These are phyloP conservation scores for Tuber calosporum DNA, from an alignment of 495 filamentous ascomycete species.

Conservation along the genomic window DNA sequence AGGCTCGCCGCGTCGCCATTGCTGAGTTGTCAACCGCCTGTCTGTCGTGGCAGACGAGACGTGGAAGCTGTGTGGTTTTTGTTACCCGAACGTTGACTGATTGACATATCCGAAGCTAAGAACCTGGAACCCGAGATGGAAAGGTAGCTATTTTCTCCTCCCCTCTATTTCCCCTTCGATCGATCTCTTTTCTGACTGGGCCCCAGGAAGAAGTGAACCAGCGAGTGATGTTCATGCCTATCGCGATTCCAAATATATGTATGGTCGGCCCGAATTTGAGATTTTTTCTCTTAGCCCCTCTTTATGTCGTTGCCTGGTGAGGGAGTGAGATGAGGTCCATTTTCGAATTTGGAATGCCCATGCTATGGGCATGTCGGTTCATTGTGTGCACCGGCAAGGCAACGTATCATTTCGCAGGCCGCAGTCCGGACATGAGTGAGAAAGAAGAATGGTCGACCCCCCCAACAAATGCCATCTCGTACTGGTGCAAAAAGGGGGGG, in stretches of 20 bases:
- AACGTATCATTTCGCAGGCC: background rate
- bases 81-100: background rate
- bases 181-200: background rate
- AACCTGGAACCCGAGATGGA: background rate
- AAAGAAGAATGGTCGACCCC: background rate
- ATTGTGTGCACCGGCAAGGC: conserved; percentile 1
- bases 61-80: background rate
- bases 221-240: background rate
- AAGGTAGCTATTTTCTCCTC: background rate
- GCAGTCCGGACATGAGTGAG: background rate
- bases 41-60: background rate
- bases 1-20: background rate
- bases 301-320: background rate
- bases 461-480: background rate
- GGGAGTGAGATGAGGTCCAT: background rate
- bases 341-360: background rate
- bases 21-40: background rate
- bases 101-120: background rate
- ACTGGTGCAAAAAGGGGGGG: background rate
- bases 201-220: background rate
- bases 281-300: background rate
- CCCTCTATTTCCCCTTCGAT: background rate
- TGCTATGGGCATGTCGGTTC: background rate
- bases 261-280: background rate
- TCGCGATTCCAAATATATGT: background rate